phyloP scores from a whole-genome alignment of 2,329 filamentous ascomycete genomes.

The Spiromastix sp. region DNA sequence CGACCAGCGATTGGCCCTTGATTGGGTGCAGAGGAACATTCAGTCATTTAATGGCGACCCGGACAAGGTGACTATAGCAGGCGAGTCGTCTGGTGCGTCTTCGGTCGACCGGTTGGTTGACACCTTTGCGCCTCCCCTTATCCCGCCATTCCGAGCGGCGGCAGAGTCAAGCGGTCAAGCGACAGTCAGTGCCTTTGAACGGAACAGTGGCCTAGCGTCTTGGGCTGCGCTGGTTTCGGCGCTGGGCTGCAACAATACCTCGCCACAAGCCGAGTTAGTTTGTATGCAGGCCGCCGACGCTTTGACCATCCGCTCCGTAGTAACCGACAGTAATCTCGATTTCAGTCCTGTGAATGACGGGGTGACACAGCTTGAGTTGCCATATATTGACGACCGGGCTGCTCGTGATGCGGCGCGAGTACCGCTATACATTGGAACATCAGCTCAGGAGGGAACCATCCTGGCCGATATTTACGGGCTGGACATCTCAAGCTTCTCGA shows the following conservation, averaged over 20 bases:
- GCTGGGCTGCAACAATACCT: slow-evolving; percentile 6
- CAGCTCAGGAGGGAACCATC: slow-evolving; percentile 15
- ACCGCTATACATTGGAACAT: slow-evolving; percentile 18
- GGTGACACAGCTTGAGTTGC: slow-evolving; percentile 8
- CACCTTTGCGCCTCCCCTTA: slow-evolving; percentile 11
- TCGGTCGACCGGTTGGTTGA: slow-evolving; percentile 15
- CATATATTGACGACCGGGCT: no score
- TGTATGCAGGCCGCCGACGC: slow-evolving; percentile 14
- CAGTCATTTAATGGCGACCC: slow-evolving; percentile 26
- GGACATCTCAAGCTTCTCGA: slow-evolving; percentile 7
- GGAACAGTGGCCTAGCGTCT: background rate
- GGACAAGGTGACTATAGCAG: slow-evolving; percentile 32
- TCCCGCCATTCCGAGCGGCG: slow-evolving; percentile 18
- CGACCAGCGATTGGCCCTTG: slow-evolving; percentile 14
- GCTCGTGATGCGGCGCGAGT: no score
- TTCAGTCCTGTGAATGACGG: slow-evolving; percentile 9
- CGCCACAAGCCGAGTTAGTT: slow-evolving; percentile 6
- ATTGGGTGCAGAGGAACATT: slow-evolving; percentile 8
- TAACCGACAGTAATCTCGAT: slow-evolving; percentile 9
- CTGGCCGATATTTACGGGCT: slow-evolving; percentile 12
- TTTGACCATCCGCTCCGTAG: slow-evolving; percentile 11
- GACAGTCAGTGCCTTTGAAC: background rate
- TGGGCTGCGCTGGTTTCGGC: slow-evolving; percentile 9
- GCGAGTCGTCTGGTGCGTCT: slow-evolving; percentile 37
- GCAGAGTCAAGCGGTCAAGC: slow-evolving; percentile 19